Evolutionary conservation across 495 filamentous ascomycete species (phyloP).

Genomic region (Sabuloglossum arenarium): DNA sequence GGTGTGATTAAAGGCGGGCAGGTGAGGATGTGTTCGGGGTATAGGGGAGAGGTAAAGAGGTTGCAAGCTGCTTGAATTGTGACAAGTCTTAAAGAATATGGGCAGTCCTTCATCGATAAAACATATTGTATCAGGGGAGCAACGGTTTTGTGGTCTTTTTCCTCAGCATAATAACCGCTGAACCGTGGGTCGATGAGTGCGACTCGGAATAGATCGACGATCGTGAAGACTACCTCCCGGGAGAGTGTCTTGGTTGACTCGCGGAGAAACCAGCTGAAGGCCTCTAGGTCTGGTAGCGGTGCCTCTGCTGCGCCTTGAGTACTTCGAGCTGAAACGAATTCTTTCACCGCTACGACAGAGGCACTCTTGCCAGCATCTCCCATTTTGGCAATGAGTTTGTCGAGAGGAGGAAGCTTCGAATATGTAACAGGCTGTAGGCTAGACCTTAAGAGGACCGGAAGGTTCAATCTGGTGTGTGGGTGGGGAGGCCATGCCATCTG

Average conservation of each 20-base stretch:
- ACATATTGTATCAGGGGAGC: constrained; percentile 39
- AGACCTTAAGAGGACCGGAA: constrained; percentile 45
- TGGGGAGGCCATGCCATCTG: constrained; percentile 62
- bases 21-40: constrained; percentile 21
- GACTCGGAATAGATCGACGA: constrained; percentile 63
- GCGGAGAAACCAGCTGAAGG: constrained; percentile 31
- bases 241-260: constrained; percentile 28
- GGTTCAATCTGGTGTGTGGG: constrained; percentile 43
- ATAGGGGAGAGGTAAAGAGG: constrained; percentile 35
- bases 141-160: constrained; percentile 40
- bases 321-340: constrained; percentile 40
- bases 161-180: constrained; percentile 71
- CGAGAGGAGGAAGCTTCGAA: constrained; percentile 60
- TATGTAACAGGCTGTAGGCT: constrained; percentile 49
- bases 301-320: constrained; percentile 32
- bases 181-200: constrained; percentile 63
- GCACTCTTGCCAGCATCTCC: constrained; percentile 28
- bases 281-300: constrained; percentile 35
- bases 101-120: constrained; percentile 27
- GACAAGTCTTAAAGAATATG: constrained; percentile 68
- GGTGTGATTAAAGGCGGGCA: constrained; percentile 11
- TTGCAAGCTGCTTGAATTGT: constrained; percentile 46
- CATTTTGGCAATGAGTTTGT: constrained; percentile 67
- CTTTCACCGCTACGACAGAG: constrained; percentile 34
- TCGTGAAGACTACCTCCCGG: constrained; percentile 43